Conservation (phyloP, 768 basidiomycete species). For the Rhizopogon sp. region DNA sequence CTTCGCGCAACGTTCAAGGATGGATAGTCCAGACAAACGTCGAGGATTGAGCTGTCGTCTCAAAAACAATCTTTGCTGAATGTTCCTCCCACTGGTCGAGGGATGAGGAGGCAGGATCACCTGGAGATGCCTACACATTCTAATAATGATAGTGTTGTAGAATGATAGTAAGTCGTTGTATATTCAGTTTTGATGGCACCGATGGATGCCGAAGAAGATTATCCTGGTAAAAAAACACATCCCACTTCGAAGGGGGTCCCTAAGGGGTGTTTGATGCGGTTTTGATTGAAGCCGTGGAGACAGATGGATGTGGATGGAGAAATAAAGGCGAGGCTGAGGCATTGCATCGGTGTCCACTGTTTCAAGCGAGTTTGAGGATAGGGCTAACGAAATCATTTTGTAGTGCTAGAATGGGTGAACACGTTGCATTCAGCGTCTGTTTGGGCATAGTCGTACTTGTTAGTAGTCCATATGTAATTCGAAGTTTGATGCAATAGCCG, state of each 20-base stretch:
- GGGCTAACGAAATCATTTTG: neutral
- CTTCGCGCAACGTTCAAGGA: conserved; percentile 41
- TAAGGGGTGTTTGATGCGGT: conserved; percentile 24
- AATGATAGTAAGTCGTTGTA: conserved; percentile 3
- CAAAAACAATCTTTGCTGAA: conserved; percentile 94
- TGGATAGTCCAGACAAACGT: conserved; percentile 89
- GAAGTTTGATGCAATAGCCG: conserved; percentile 3
- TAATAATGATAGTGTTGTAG: conserved; percentile 13
- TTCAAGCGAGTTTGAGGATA: neutral
- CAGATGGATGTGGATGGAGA: conserved; percentile 71
- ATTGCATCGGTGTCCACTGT: conserved; percentile 5
- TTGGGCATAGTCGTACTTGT: too few species aligned
- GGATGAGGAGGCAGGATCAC: conserved; percentile 89
- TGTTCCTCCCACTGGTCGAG: conserved; percentile 88
- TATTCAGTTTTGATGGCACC: conserved; percentile 1
- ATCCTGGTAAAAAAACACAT: conserved; percentile 87
- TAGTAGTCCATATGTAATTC: neutral
- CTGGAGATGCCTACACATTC: conserved; percentile 68
- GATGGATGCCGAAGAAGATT: conserved; percentile 59
- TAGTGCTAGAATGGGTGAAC: too few species aligned
- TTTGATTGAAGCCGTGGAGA: conserved; percentile 19
- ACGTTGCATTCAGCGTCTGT: too few species aligned
- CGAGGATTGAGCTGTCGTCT: conserved; percentile 60
- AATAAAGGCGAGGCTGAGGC: conserved; percentile 88
- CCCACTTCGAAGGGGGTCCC: conserved; percentile 44